Evolutionary conservation across 306 rosid species (phyloP), one percentile per base, ranked within the genome.

Genomic region (Quercus bicolor): DNA sequence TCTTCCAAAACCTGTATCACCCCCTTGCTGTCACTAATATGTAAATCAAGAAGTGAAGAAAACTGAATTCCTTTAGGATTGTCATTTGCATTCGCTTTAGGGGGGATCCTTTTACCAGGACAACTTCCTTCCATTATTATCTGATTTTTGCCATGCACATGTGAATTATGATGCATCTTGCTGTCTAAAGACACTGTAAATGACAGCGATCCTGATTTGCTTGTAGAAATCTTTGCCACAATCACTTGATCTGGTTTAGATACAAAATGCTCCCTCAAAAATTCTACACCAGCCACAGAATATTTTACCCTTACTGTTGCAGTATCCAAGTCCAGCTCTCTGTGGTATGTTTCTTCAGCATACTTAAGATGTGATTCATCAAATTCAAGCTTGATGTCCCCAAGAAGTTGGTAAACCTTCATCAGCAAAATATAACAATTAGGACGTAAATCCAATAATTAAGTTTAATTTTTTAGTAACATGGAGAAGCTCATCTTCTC

Each of bases 341-440:
- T 85, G 68, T 68, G 56, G 83, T 91, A 94, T 55, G 93, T 84
- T 69, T 83, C 90, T 73, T 84, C 79, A n/a, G 86, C 73, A 85
- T 86, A 94, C 60, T 80, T 76, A 73, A 72, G 80, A 85, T 94
- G 97, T 28, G 97, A 89, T 59, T 86, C 85, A 56, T 84, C 97
- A 34, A 94, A 94, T 80, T 92, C 91, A 13, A 94, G 79, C 80
- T 89, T 88, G 86, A 94, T 87, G 72, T 94, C 93, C 6, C 98
- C 95, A 56, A 94, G 85, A 60, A 86, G 89, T 86, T 94, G 98
- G 76, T 92, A 93, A 64, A 88, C 91, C 97, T 92, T 86, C 86
- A 80, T 79, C 53, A 73, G 34, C 78, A 75, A 77, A 74, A 81
- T 61, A 62, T 68, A 70, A 78, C 62, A 72, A 72, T 77, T 52